Percentiles rank a stretch among this genome's conserved stretches.
These are phyloP conservation scores for Calonectria montana DNA, from an alignment of 2,329 filamentous ascomycete species.

Conservation along the genomic window DNA sequence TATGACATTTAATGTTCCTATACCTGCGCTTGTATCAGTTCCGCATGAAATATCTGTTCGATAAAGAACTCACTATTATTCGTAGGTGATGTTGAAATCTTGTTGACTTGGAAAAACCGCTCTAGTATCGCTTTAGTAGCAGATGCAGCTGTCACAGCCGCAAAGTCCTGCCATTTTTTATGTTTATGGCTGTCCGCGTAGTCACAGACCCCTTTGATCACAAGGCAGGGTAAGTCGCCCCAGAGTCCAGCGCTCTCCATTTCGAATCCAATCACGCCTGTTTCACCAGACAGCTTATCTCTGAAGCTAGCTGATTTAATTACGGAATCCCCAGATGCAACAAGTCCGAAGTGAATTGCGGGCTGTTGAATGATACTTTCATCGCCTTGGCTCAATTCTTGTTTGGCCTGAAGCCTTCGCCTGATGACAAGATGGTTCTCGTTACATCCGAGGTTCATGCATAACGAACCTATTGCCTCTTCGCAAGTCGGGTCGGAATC, in stretches of 20 bases:
- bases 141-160: constrained; percentile 10
- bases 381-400: constrained; percentile 26
- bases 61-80: not conserved
- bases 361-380: constrained; percentile 27
- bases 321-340: constrained; percentile 39
- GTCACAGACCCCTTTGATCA: constrained; percentile 9
- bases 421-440: constrained; percentile 35
- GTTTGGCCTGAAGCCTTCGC: not conserved
- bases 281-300: not conserved
- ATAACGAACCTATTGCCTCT: constrained; percentile 12
- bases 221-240: constrained; percentile 8
- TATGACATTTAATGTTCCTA: not conserved
- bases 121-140: not conserved
- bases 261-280: constrained; percentile 10
- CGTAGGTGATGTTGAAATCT: no score
- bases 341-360: constrained; percentile 48
- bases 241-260: constrained; percentile 23
- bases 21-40: not conserved
- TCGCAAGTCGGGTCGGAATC: constrained; percentile 22
- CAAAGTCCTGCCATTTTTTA: constrained; percentile 14
- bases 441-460: constrained; percentile 27
- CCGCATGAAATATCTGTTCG: no score
- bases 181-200: constrained; percentile 21
- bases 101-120: not conserved
- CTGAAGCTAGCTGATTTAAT: constrained; percentile 46